Evolutionary conservation across 1,284 basidiomycete species (phyloP).

Genomic region (Microbotryomycetes sp.): DNA sequence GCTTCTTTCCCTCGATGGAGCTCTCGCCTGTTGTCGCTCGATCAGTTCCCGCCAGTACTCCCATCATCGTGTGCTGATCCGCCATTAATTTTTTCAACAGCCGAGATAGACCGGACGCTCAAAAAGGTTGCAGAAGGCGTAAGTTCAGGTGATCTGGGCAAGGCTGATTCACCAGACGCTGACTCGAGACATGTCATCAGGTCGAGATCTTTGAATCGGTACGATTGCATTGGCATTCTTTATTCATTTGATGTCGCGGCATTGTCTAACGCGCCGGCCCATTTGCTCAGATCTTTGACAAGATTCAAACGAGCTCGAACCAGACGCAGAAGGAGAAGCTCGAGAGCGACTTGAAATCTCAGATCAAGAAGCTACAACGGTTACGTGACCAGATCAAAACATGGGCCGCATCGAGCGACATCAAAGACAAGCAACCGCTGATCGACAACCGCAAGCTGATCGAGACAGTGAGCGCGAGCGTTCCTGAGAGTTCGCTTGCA

Average conservation of each 20-base stretch:
- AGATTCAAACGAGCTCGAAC: conserved; percentile 84
- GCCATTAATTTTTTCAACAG: too few species aligned
- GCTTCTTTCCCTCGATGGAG: too few species aligned
- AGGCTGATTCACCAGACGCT: not conserved
- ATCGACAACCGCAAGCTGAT: conserved; percentile 92
- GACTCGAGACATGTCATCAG: conserved; percentile 3
- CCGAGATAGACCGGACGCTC: conserved; percentile 91
- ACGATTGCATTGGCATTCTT: conserved; percentile 35
- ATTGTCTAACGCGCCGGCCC: not conserved
- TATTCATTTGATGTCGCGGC: not conserved
- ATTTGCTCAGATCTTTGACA: conserved; percentile 65
- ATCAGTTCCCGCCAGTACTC: too few species aligned
- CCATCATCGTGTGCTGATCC: too few species aligned
- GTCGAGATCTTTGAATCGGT: conserved; percentile 72
- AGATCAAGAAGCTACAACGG: conserved; percentile 98
- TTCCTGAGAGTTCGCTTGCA: not conserved
- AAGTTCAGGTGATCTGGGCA: conserved; percentile 1
- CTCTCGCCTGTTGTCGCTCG: too few species aligned
- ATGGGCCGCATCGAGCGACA: conserved; percentile 96
- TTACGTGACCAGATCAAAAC: conserved; percentile 98
- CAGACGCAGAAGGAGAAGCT: conserved; percentile 96
- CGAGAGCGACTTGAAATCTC: conserved; percentile 88
- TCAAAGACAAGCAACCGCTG: conserved; percentile 95
- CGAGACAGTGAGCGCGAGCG: conserved; percentile 89
- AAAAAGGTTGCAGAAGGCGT: conserved; percentile 87